phyloP scores from a whole-genome alignment of 371 early-diverging fungal species.

The Mucor plumbeus region DNA sequence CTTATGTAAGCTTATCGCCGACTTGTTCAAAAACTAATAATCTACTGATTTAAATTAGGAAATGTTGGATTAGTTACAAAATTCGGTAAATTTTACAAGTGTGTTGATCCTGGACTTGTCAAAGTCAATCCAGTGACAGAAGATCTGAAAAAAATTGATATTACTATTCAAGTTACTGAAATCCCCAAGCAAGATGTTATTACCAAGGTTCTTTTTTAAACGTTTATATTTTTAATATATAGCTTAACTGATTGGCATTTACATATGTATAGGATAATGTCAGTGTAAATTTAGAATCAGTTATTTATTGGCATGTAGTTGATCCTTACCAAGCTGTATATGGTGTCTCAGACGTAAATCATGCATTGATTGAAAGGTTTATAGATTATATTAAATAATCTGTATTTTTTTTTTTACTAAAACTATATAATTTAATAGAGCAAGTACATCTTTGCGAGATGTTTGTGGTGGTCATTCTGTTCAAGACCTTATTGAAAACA shows the following conservation, averaged over 20 bases:
- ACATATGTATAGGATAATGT: slow-evolving; percentile 73
- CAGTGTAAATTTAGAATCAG: slow-evolving; percentile 79
- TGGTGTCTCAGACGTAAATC: slow-evolving; percentile 74
- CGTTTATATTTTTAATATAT: neutral
- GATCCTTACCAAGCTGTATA: slow-evolving; percentile 85
- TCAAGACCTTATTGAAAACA: slow-evolving; percentile 85
- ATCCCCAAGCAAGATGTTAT: slow-evolving; percentile 81
- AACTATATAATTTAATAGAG: slow-evolving; percentile 29
- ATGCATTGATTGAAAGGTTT: slow-evolving; percentile 79
- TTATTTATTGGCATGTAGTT: slow-evolving; percentile 82
- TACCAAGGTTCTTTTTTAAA: slow-evolving; percentile 58
- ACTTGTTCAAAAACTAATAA: neutral
- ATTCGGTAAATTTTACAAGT: slow-evolving; percentile 86
- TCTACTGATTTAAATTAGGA: slow-evolving; percentile 38
- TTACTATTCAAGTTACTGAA: slow-evolving; percentile 77
- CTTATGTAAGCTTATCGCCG: neutral
- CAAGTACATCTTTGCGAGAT: slow-evolving; percentile 73
- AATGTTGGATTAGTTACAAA: slow-evolving; percentile 76
- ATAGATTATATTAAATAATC: neutral
- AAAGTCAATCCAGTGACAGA: slow-evolving; percentile 81
- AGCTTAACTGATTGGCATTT: neutral
- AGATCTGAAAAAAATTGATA: slow-evolving; percentile 62
- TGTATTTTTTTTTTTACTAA: neutral
- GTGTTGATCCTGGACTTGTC: slow-evolving; percentile 88
- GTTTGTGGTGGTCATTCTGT: slow-evolving; percentile 63